Base-by-base conservation (phyloP, 352 stramenopile genomes). In the Phytophthora constricta region DNA sequence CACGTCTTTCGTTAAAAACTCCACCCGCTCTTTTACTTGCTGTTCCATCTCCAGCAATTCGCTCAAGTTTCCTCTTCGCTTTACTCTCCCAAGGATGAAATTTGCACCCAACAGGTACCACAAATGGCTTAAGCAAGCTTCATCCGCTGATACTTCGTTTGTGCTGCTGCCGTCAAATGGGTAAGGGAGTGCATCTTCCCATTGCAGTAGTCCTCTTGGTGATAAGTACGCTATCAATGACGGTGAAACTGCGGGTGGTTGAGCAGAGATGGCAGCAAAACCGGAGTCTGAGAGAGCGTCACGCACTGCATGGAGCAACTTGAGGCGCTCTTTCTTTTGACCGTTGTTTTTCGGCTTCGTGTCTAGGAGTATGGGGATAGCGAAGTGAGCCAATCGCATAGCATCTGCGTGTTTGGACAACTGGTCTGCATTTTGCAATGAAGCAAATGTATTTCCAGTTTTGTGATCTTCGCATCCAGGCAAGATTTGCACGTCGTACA, bases 61-160 rank as follows among this genome's bases (percentile, higher is more conserved):
- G 1, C 27, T 48, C 16, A 88, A 58, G 33, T 89, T 91, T 57
- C 82, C 84, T 26, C 85, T 70, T 20, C 81, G 79, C 27, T 83
- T 82, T 3, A 84, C 84, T 19, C 85, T 80, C 41, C 68, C 60
- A 26, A 93, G 61, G 39, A 91, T 87, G 58, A 76, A 89, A n/a
- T 92, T 92, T 19, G 86, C 85, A 17, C 81, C 85, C 28, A 93
- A 58, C 13, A 91, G 61, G 49, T 86, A 93, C 83, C 83, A 93
- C 46, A 93, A 65, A 54, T 93, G 72, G 3, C 81, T 74, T 27
- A 91, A 65, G 5, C 70, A 79, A 20, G 46, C 25, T 57, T 79
- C 66, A 67, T 79, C 66, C 20, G 28, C 2, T 5, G 68, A 69
- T 17, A 33, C 49, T 45, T 41, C 4, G 7, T 25, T 33, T 8